Base-by-base conservation (phyloP, 2,329 filamentous ascomycete genomes). In the Cladophialophora yegresii region DNA sequence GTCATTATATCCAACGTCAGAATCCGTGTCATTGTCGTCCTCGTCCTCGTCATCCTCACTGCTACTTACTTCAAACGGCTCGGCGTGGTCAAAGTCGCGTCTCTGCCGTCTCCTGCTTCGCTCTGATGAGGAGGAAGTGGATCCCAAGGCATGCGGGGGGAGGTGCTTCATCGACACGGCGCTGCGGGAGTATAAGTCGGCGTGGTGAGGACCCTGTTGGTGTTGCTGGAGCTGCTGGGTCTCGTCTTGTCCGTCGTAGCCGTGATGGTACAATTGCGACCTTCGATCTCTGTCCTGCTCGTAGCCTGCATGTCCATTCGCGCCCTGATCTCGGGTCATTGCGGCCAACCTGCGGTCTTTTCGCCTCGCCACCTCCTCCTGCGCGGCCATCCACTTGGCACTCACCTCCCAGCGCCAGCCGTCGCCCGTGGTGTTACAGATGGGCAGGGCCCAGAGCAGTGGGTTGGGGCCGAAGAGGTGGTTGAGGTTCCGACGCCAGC, bases 371-470 rank as follows among this genome's bases (percentile, higher is more conserved):
- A 62, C 57, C 53, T 78, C 75, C 47, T 73, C 74, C 30, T 77
- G 75, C 56, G 88, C 89, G 40, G 88, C 86, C 2, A 90, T 68
- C 90, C 95, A 99, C 69, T 85, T 86, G 0, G 85, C 83, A 73
- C 87, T 96, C 0, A 93, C 85, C 72, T 97, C 92, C 95, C 95
- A 99, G 51, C 83, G 84, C 93, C 93, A 99, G 23, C 95, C 95
- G 75, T 99, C 91, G 36, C 93, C 93, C 0, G 87, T 90, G 1
- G 92, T 96, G 73, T 90, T 98, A 76, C 85, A 87, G 53, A 98
- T 80, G 0, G 95, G 95, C 1, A 98, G 66, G 30, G 83, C 79
- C 93, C 95, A 98, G 8, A 95, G 80, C 28, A 85, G 77, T 1
- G 87, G 87, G 0, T 81, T 85, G 0, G 86, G 85, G 0, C 95